Percentiles rank a stretch among this genome's conserved stretches.
Evolutionary conservation across 768 basidiomycete species (phyloP).

Genomic region (Hygrophoropsis aurantiaca): DNA sequence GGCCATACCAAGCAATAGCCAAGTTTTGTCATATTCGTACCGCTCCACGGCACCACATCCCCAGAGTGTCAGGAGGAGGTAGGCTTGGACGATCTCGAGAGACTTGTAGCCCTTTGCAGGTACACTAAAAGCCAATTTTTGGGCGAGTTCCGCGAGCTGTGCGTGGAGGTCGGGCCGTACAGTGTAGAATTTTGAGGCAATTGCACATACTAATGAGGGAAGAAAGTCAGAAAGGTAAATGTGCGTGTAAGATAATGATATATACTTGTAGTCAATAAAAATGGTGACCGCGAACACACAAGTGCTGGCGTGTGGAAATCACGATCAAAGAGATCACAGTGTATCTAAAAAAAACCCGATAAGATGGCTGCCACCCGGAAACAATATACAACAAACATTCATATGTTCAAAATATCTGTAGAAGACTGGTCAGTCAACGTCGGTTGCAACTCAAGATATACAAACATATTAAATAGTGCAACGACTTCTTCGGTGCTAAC

Average conservation of each 20-base stretch:
- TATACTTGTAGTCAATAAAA: constrained; percentile 89
- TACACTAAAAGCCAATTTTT: constrained; percentile 85
- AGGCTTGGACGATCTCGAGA: constrained; percentile 95
- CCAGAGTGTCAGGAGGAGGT: constrained; percentile 85
- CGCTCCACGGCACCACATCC: constrained; percentile 94
- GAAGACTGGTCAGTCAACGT: constrained; percentile 6
- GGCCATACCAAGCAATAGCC: constrained; percentile 85
- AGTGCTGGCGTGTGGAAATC: constrained; percentile 93
- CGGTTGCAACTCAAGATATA: constrained; percentile 16
- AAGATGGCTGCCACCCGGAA: constrained; percentile 5
- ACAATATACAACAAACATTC: constrained; percentile 48
- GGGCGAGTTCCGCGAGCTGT: constrained; percentile 76
- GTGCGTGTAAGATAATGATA: constrained; percentile 14
- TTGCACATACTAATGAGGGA: constrained; percentile 86
- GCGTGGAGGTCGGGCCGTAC: constrained; percentile 80
- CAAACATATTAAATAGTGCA: constrained; percentile 86
- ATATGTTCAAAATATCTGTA: constrained; percentile 74
- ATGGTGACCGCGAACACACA: constrained; percentile 92
- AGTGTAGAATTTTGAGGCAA: constrained; percentile 87
- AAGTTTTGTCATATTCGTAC: constrained; percentile 95
- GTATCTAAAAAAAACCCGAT: constrained; percentile 52
- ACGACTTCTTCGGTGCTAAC: constrained; percentile 88
- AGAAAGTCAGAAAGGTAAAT: neutral
- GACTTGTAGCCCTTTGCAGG: constrained; percentile 88
- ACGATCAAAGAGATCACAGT: constrained; percentile 78